Conservation (phyloP, 139 green algal species). For the Ettlia oleoabundans region DNA sequence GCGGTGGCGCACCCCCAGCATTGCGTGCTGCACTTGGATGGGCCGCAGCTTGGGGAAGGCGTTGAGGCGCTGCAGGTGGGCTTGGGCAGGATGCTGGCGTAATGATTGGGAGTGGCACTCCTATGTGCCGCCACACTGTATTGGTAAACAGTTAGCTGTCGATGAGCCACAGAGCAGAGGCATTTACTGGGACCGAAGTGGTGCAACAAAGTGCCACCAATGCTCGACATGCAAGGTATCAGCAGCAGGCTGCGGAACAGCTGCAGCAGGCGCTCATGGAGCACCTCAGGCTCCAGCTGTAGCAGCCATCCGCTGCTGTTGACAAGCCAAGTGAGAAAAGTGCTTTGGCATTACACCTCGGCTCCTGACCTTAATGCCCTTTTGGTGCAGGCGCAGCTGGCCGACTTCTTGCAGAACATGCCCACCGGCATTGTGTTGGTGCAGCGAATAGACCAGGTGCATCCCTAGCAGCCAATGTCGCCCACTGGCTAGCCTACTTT, state of each 20-base stretch:
- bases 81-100: not conserved
- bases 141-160: too few relatives aligned
- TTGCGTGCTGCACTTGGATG: slow-evolving; percentile 26
- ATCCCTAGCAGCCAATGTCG: not conserved
- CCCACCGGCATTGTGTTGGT: slow-evolving; percentile 37
- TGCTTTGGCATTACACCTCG: not conserved
- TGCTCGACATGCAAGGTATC: too few relatives aligned
- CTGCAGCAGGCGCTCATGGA: too few relatives aligned
- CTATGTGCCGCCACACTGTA: too few relatives aligned
- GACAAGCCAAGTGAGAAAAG: too few relatives aligned
- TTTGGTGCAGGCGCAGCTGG: slow-evolving; percentile 32
- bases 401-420: slow-evolving; percentile 1
- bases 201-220: not conserved
- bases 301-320: too few relatives aligned
- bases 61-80: slow-evolving; percentile 12
- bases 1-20: not conserved
- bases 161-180: not conserved
- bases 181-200: not conserved
- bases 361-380: not conserved
- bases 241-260: too few relatives aligned
- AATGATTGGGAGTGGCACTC: not conserved
- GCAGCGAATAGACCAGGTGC: slow-evolving; percentile 25
- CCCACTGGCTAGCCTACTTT: not conserved
- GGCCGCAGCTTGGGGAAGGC: not conserved
- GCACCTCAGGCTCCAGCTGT: too few relatives aligned